phyloP scores from a whole-genome alignment of 495 filamentous ascomycete genomes.

The Neurospora sp. region DNA sequence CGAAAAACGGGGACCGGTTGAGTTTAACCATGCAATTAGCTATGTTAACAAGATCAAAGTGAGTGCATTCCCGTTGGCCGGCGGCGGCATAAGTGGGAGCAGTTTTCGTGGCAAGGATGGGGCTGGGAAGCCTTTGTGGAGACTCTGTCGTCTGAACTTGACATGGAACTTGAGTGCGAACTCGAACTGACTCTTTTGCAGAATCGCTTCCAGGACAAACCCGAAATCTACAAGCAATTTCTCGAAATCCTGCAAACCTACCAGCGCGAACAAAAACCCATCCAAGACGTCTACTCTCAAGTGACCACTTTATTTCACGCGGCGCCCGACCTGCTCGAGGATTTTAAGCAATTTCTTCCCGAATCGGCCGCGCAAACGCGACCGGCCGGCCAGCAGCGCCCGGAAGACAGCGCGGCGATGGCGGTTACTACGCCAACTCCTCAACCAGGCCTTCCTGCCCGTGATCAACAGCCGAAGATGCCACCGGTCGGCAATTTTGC shows the following conservation, averaged over 20 bases:
- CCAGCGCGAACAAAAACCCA: constrained; percentile 95
- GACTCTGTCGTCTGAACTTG: neutral
- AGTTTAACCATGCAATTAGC: constrained; percentile 99
- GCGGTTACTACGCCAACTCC: constrained; percentile 40
- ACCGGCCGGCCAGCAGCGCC: constrained; percentile 40
- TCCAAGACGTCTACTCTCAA: constrained; percentile 96
- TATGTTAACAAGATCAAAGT: constrained; percentile 99
- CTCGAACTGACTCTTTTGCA: constrained; percentile 22
- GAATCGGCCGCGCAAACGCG: constrained; percentile 90
- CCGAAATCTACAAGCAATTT: constrained; percentile 99
- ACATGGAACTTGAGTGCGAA: neutral
- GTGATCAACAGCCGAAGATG: constrained; percentile 52
- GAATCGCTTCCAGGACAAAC: constrained; percentile 92
- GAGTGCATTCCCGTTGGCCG: constrained; percentile 9
- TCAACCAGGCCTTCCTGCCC: constrained; percentile 32
- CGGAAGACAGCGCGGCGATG: constrained; percentile 54
- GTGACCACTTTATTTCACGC: constrained; percentile 89
- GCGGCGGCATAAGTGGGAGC: constrained; percentile 1
- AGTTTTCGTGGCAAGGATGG: constrained; percentile 1
- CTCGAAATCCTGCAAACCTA: constrained; percentile 98
- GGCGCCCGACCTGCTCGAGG: constrained; percentile 93
- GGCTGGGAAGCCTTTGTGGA: neutral
- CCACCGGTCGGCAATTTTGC: constrained; percentile 93
- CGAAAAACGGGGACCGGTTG: constrained; percentile 87
- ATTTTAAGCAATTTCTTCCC: constrained; percentile 98